A percentile compares a stretch with the other conserved stretches of the same genome.
phyloP scores from a whole-genome alignment of 768 basidiomycete genomes.

The Suillus hirtellus region DNA sequence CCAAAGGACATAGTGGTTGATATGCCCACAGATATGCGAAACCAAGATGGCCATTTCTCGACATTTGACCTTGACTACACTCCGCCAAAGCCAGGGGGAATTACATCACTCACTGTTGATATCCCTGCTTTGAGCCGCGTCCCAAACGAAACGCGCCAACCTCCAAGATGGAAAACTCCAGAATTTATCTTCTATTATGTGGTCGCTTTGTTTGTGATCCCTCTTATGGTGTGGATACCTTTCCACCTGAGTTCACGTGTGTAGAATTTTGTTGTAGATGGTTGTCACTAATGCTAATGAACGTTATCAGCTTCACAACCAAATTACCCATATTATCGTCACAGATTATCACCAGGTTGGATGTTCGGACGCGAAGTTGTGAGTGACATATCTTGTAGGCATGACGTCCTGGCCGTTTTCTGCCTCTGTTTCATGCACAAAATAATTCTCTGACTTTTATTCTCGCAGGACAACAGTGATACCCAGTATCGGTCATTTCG shows the following conservation, averaged over 20 bases:
- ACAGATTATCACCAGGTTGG: slow-evolving; percentile 73
- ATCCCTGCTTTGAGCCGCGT: slow-evolving; percentile 44
- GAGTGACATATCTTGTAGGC: slow-evolving; percentile 31
- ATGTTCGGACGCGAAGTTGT: slow-evolving; percentile 78
- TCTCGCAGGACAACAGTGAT: slow-evolving; percentile 86
- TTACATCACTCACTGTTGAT: slow-evolving; percentile 54
- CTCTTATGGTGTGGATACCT: slow-evolving; percentile 77
- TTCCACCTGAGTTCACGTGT: slow-evolving; percentile 71
- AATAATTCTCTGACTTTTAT: neutral
- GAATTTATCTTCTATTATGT: slow-evolving; percentile 83
- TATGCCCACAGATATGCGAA: slow-evolving; percentile 39
- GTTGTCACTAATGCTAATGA: neutral
- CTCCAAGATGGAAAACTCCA: slow-evolving; percentile 70
- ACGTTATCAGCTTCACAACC: slow-evolving; percentile 58
- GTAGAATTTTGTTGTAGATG: slow-evolving; percentile 32
- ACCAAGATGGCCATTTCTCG: slow-evolving; percentile 9
- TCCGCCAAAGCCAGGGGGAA: slow-evolving; percentile 25
- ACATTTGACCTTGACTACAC: slow-evolving; percentile 21
- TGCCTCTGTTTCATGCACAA: slow-evolving; percentile 10
- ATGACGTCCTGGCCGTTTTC: neutral
- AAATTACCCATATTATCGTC: slow-evolving; percentile 66
- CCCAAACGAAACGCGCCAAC: slow-evolving; percentile 29
- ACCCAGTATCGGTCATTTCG: slow-evolving; percentile 89
- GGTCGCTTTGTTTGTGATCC: slow-evolving; percentile 59
- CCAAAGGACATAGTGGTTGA: slow-evolving; percentile 29